Conservation (phyloP, 306 rosid species). For the Begonia peltatifolia region DNA sequence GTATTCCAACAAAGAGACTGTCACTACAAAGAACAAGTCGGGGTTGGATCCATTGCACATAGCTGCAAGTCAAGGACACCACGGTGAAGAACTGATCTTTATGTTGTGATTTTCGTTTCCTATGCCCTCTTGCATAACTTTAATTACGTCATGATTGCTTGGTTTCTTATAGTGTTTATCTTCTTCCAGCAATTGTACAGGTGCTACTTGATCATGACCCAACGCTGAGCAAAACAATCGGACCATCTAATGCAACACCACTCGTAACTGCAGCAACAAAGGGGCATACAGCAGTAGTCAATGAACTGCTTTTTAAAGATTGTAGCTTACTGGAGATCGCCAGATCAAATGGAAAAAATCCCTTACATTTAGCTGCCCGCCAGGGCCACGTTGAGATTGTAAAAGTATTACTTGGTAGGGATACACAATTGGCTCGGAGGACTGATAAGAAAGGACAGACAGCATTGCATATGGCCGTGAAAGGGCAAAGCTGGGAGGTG, state of each 20-base stretch:
- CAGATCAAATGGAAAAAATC: constrained; percentile 75
- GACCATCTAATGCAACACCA: constrained; percentile 78
- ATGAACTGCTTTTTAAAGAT: constrained; percentile 73
- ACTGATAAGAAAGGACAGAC: constrained; percentile 98
- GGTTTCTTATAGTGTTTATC: constrained; percentile 1
- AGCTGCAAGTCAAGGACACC: constrained; percentile 85
- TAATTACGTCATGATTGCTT: background rate
- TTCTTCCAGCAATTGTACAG: constrained; percentile 65
- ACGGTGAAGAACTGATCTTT: constrained; percentile 32
- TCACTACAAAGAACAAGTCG: constrained; percentile 56
- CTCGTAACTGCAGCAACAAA: constrained; percentile 84
- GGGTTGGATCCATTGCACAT: constrained; percentile 75
- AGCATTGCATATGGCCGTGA: constrained; percentile 99
- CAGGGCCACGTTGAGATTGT: constrained; percentile 82
- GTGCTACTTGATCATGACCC: constrained; percentile 65
- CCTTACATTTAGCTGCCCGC: constrained; percentile 92
- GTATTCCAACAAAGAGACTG: constrained; percentile 41
- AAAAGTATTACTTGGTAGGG: constrained; percentile 52
- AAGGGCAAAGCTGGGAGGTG: constrained; percentile 85
- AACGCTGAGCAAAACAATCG: constrained; percentile 66
- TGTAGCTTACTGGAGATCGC: constrained; percentile 59
- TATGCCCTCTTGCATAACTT: background rate
- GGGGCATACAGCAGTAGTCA: constrained; percentile 74
- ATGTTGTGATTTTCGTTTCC: background rate
- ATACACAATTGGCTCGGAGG: constrained; percentile 85